Evolutionary conservation across 345 rosid genomes (phyloP).

Genomic region (Linum usitatissimum): DNA sequence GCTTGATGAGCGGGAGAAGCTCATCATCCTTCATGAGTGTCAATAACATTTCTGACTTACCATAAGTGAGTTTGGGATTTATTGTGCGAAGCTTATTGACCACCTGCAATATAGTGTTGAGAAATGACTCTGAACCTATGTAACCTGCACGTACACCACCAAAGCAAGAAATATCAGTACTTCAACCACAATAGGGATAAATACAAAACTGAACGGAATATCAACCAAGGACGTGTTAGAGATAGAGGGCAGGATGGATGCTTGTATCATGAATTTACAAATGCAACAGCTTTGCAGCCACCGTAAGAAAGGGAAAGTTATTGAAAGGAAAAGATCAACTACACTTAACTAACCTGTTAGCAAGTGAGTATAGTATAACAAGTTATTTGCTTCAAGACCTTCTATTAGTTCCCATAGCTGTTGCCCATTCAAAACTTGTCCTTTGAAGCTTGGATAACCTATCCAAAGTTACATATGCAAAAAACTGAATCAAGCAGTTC

Average conservation of each 20-base stretch:
- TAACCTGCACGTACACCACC: conserved; percentile 44
- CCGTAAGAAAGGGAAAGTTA: background rate
- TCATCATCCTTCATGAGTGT: background rate
- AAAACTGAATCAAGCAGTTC: conserved; percentile 10
- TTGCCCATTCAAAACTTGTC: conserved; percentile 86
- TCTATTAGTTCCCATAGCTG: conserved; percentile 78
- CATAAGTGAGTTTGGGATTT: conserved; percentile 79
- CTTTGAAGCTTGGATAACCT: conserved; percentile 95
- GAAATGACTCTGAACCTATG: conserved; percentile 93
- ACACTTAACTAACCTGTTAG: conserved; percentile 47
- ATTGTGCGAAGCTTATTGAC: conserved; percentile 73
- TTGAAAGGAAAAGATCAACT: background rate
- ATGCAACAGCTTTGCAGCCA: background rate
- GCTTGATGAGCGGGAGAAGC: background rate
- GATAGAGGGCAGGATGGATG: background rate
- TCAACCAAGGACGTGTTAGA: background rate
- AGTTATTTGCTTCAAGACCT: conserved; percentile 81
- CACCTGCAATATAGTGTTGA: conserved; percentile 61
- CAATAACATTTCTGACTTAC: conserved; percentile 28
- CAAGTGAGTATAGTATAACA: conserved; percentile 80
- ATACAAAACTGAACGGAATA: too few species aligned
- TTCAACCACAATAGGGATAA: background rate
- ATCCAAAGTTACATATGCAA: conserved; percentile 14
- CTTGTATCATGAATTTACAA: background rate
- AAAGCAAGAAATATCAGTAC: background rate